These are phyloP conservation scores for Diversispora eburnea DNA, from an alignment of 192 early-diverging fungal species.

Conservation along the genomic window DNA sequence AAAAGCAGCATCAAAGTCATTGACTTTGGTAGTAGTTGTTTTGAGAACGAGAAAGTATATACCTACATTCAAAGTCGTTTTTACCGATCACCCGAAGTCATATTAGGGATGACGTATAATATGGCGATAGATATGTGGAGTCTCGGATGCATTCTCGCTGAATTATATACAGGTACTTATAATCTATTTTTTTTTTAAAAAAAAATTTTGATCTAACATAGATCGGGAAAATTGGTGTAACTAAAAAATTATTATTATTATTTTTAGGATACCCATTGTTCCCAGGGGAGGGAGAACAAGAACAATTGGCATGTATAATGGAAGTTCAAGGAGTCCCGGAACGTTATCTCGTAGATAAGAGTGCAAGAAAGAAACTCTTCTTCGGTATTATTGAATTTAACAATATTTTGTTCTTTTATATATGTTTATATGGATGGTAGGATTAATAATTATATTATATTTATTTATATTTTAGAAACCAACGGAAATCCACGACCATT, in stretches of 20 bases:
- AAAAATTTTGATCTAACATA: not conserved
- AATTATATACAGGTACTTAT: constrained; percentile 67
- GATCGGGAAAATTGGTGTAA: too few relatives aligned
- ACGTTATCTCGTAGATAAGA: constrained; percentile 67
- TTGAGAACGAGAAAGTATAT: constrained; percentile 90
- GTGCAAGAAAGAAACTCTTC: constrained; percentile 78
- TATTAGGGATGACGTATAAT: constrained; percentile 83
- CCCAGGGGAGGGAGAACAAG: constrained; percentile 96
- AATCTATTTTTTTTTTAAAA: too few relatives aligned
- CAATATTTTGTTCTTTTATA: constrained; percentile 22
- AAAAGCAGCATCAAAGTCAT: constrained; percentile 91
- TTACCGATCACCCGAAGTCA: constrained; percentile 97
- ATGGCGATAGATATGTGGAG: constrained; percentile 98
- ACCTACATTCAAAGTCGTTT: constrained; percentile 97
- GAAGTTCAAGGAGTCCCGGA: constrained; percentile 85
- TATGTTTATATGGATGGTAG: not conserved
- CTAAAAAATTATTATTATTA: not conserved
- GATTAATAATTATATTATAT: constrained; percentile 38
- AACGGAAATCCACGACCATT: constrained; percentile 56
- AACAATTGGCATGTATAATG: constrained; percentile 94
- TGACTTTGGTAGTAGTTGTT: constrained; percentile 95
- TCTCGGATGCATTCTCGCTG: constrained; percentile 92
- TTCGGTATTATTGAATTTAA: constrained; percentile 75
- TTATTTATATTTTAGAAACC: constrained; percentile 39
- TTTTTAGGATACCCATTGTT: constrained; percentile 84